phyloP scores from a whole-genome alignment of 1,284 basidiomycete species.

The Malassezia slooffiae region DNA sequence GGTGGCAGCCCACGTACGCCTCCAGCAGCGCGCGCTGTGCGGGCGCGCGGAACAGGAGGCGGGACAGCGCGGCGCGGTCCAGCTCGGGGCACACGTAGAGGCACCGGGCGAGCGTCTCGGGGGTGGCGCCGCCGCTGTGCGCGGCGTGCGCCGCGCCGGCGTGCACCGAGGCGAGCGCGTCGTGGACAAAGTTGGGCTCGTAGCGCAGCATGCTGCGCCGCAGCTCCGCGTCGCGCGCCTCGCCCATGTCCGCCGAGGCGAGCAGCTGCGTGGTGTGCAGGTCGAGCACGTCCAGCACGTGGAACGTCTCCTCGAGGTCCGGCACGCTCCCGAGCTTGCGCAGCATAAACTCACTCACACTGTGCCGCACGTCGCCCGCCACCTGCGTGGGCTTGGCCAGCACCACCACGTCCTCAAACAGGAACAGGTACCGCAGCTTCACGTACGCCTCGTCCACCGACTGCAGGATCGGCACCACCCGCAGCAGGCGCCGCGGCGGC shows the following conservation, averaged over 20 bases:
- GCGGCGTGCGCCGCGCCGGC: conserved; percentile 20
- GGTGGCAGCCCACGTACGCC: conserved; percentile 75
- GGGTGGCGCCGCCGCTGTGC: conserved; percentile 51
- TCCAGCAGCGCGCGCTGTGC: conserved; percentile 64
- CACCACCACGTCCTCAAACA: conserved; percentile 86
- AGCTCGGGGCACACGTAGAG: conserved; percentile 75
- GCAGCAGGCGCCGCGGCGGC: conserved; percentile 70
- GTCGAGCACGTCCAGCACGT: conserved; percentile 4
- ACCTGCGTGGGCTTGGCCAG: conserved; percentile 56
- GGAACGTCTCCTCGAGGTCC: conserved; percentile 5
- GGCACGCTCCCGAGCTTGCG: conserved; percentile 47
- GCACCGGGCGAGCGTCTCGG: conserved; percentile 61
- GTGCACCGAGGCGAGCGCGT: conserved; percentile 33
- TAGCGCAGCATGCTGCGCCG: conserved; percentile 21
- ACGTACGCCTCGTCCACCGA: conserved; percentile 85
- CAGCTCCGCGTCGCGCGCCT: conserved; percentile 15
- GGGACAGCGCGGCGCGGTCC: conserved; percentile 69
- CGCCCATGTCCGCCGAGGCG: not conserved
- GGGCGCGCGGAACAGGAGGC: conserved; percentile 61
- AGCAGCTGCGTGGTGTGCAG: conserved; percentile 26
- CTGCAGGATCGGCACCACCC: conserved; percentile 78
- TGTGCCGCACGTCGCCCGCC: not conserved
- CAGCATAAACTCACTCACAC: conserved; percentile 5
- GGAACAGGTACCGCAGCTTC: conserved; percentile 88
- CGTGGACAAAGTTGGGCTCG: conserved; percentile 55